Evolutionary conservation across 75 land plant species (phyloP), one percentile per base, ranked within the genome.

Genomic region (Pseudotsuga menziesii): DNA sequence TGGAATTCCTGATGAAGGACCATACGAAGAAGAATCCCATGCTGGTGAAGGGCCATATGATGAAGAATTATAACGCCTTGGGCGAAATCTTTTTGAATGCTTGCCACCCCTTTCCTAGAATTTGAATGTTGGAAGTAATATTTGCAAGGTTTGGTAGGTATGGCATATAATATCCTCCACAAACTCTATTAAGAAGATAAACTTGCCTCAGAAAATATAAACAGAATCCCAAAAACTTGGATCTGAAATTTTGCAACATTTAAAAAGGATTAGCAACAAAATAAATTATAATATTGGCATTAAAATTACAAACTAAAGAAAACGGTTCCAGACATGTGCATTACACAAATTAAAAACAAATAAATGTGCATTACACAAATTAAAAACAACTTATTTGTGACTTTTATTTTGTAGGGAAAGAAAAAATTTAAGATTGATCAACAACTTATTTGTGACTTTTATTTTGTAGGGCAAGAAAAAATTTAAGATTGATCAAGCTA

Each of bases 91-190:
- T 69, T 69, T 69, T 69, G 72, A 69, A 44, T n/a, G 20, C 13
- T 20, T 69, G 72, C 72, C 54, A n/a, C 72, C 72, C 72, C 41
- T 69, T 36, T 22, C 72, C 23, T 39, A 39, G 72, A 69, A 12
- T 69, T 69, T 36, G 20, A 69, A 48, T 19, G 52, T 67, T 19
- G 7, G 29, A 36, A 1, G 48, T 36, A 67, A 19, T 36, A 39
- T 48, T 48, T 19, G 72, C 4, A 69, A 36, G 72, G 39, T 41
- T 36, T n/a, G 25, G 48, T 22, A 41, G 35, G 72, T 69, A n/a
- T 41, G 52, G 54, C 72, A 69, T 52, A 69, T 39, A 69, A 69
- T 69, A 69, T 69, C 19, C 72, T 39, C 72, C 72, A 69, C 39
- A 41, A 36, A 20, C 48, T 41, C 52, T 69, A 20, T 25, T 69